Evolutionary conservation across 2,329 filamentous ascomycete genomes (phyloP), one percentile per base, ranked within the genome.

Genomic region (Trichoderma cornu-damae): DNA sequence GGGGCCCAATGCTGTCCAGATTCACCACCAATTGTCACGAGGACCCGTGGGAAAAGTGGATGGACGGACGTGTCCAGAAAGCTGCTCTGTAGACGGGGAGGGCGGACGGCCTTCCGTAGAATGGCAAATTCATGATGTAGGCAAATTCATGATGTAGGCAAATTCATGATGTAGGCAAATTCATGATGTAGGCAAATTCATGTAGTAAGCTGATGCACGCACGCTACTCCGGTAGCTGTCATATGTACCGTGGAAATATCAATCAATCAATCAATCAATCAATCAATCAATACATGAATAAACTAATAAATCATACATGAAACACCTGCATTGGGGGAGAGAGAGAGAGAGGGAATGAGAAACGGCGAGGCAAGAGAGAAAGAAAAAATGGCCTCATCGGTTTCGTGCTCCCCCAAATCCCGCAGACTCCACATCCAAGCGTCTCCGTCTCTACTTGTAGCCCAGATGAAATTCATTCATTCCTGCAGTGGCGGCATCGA

Each of bases 311-410:
- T n/a, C 28, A 30, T 9, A 30, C 6, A 30, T 2, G 6, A 30
- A 30, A 3, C 28, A 9, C 28, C 28, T 30, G 28, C 28, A 30
- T 30, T 30, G 28, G 20, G 18, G 7, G 24, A 34, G 12, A 49
- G 9, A 24, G 6, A 26, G 20, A 22, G 40, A 46, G 40, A 20
- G 9, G 20, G 16, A 20, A 20, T 18, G 32, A 30, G 32, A 12
- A 30, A 6, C 20, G 32, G 24, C 9, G 30, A 37, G 40, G 30
- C 30, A 46, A 26, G 30, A 28, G 20, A 22, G 8, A 20, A 3
- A 40, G 6, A 12, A 24, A 53, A 46, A 37, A 37, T 54, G 51
- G 51, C 51, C 51, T 46, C 51, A 54, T 46, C 40, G 28, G 28
- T 22, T 14, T 28, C 28, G 28, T 47, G 18, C 28, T 47, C 32